Base-by-base conservation (phyloP, 2,329 filamentous ascomycete genomes). In the Lanzia echinophila region DNA sequence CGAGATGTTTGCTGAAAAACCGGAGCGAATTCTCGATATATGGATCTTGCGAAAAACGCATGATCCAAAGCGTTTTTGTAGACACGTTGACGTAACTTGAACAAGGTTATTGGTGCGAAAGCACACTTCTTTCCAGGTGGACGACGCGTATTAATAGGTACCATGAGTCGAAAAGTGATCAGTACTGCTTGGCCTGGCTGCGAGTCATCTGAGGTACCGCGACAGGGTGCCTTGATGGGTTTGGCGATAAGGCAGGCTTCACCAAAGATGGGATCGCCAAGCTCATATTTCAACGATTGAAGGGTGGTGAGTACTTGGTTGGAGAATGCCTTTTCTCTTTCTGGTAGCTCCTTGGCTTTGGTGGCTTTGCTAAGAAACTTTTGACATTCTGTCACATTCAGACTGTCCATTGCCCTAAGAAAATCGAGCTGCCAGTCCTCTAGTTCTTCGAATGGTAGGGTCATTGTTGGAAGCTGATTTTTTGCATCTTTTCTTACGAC, bases 71-170 rank as follows among this genome's bases (percentile, higher is more conserved):
- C 73, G 56, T 74, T 75, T 28, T 75, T 72, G 60, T 83, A 78
- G 0, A 81, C 75, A 57, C 84, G 77, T 67, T 88, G 86, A 55
- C 84, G 82, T 7, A 79, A 73, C 59, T 80, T 82, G 71, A 88
- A 87, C 59, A 88, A 82, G 43, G 71, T 77, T 31, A 87, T 70
- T 0, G 85, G 83, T 1, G 79, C 73, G 59, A 86, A 85, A 53
- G 77, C 73, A 62, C 80, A 78, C 28, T 75, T 74, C 1, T 76
- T 70, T 20, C 76, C 75, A 2, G 71, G 70, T 8, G 79, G 67
- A 33, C 73, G 75, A 12, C 75, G 75, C 15, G 75, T 73, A 59
- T 86, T 80, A 28, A 87, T 80, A 1, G 80, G 80, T 17, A 84
- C 77, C 41, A 87, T 76, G 15, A 83, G 70, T 44, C 77, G 77